Percentiles rank a stretch among this genome's conserved stretches.
Conservation (phyloP, 1,284 basidiomycete genomes). For the Ceratobasidium sp. region DNA sequence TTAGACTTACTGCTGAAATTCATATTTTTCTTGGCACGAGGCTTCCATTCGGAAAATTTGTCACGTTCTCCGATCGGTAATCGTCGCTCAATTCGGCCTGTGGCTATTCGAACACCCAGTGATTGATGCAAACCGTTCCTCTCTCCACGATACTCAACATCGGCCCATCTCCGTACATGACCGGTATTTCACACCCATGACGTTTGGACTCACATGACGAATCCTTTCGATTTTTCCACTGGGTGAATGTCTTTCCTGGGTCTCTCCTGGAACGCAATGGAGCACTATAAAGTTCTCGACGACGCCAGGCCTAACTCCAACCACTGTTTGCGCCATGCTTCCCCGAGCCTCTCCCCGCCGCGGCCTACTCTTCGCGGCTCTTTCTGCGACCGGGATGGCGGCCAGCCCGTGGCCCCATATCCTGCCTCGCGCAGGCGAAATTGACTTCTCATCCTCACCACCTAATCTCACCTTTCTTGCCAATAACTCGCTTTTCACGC, state of each 20-base stretch:
- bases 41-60: slow-evolving; percentile 4
- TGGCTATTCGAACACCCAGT: neutral
- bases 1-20: neutral
- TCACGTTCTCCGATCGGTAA: neutral
- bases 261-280: neutral
- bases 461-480: slow-evolving; percentile 29
- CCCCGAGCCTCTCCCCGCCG: slow-evolving; percentile 20
- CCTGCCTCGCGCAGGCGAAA: slow-evolving; percentile 23
- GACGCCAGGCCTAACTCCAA: neutral
- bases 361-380: slow-evolving; percentile 27
- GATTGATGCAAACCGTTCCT: neutral
- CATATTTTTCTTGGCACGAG: slow-evolving; percentile 5
- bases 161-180: slow-evolving; percentile 1
- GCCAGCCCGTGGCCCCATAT: slow-evolving; percentile 33
- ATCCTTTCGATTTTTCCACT: slow-evolving; percentile 9
- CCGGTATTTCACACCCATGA: slow-evolving; percentile 3
- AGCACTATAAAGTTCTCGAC: neutral
- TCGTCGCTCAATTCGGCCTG: neutral
- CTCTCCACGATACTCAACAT: neutral
- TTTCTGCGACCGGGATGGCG: slow-evolving; percentile 10
- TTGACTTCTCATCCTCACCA: slow-evolving; percentile 38
- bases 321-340: slow-evolving; percentile 15
- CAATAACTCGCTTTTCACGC: slow-evolving; percentile 38
- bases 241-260: neutral
- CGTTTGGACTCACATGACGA: neutral